Evolutionary conservation across 805 yeast genomes (phyloP).

Genomic region (Hanseniaspora lachancei): DNA sequence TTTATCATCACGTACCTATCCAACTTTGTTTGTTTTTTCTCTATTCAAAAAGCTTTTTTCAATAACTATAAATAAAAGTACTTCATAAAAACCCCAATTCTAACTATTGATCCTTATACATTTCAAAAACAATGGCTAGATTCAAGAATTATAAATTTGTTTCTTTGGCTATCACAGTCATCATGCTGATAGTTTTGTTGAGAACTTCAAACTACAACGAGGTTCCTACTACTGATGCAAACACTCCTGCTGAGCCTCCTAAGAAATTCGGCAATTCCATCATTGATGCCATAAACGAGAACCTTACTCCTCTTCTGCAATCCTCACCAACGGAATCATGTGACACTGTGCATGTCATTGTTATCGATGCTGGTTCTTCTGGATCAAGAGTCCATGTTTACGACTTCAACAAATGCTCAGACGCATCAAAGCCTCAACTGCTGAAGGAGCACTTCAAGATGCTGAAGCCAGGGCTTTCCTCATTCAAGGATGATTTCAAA

Average conservation of each 20-base stretch:
- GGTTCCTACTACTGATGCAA: neutral
- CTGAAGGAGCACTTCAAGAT: conserved; percentile 70
- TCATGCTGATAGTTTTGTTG: conserved; percentile 5
- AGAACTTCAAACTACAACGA: conserved; percentile 8
- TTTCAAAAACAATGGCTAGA: conserved; percentile 1
- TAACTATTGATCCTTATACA: too few relatives aligned
- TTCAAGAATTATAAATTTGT: conserved; percentile 10
- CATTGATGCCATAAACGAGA: neutral
- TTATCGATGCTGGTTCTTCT: conserved; percentile 97
- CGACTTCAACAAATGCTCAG: conserved; percentile 72
- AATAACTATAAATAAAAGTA: too few relatives aligned
- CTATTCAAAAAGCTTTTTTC: too few relatives aligned
- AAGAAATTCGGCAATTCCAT: neutral
- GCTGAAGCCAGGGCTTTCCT: conserved; percentile 85
- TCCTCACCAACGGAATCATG: conserved; percentile 20
- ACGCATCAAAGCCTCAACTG: conserved; percentile 56
- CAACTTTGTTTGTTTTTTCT: too few relatives aligned
- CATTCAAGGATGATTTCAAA: conserved; percentile 61
- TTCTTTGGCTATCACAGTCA: conserved; percentile 10
- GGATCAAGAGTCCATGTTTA: conserved; percentile 95
- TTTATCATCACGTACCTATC: neutral
- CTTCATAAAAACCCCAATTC: too few relatives aligned
- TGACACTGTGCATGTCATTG: conserved; percentile 48
- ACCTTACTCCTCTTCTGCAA: neutral
- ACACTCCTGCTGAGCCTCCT: neutral